Conservation (phyloP, 202 grass and related monocot genomes). For the Eragrostis tef region DNA sequence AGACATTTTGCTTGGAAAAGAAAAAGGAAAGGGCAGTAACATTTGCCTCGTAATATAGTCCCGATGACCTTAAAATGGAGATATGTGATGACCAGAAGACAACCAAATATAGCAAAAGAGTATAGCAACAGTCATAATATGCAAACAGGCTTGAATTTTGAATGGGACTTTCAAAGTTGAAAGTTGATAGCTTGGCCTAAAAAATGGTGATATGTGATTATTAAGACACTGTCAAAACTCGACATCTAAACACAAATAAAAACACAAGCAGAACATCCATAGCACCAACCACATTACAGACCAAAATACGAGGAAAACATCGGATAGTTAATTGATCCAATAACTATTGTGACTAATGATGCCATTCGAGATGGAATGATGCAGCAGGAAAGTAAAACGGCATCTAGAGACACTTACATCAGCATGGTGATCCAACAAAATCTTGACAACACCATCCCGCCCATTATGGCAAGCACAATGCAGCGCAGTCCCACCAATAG, state of each 20-base stretch:
- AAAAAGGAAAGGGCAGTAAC: too few relatives aligned
- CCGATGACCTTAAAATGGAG: too few relatives aligned
- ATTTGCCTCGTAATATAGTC: too few relatives aligned
- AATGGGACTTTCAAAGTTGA: too few relatives aligned
- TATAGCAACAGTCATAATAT: too few relatives aligned
- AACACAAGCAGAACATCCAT: background rate
- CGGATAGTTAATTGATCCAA: background rate
- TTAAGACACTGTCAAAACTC: too few relatives aligned
- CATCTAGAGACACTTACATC: slow-evolving; percentile 29
- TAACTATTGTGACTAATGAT: background rate
- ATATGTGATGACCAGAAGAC: too few relatives aligned
- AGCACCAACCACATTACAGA: background rate
- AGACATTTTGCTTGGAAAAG: background rate
- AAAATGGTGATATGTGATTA: too few relatives aligned
- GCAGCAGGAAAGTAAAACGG: background rate
- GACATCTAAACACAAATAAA: too few relatives aligned
- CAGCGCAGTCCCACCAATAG: slow-evolving; percentile 5
- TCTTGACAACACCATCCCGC: slow-evolving; percentile 18
- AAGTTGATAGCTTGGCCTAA: too few relatives aligned
- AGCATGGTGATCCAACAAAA: slow-evolving; percentile 35
- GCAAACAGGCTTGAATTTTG: too few relatives aligned
- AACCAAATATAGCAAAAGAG: too few relatives aligned
- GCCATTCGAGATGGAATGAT: background rate
- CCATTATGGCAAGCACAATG: slow-evolving; percentile 21
- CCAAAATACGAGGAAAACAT: background rate